Evolutionary conservation across 371 early-diverging fungal species (phyloP), one percentile per base, ranked within the genome.

Genomic region (Syncephalis plumigaleata): DNA sequence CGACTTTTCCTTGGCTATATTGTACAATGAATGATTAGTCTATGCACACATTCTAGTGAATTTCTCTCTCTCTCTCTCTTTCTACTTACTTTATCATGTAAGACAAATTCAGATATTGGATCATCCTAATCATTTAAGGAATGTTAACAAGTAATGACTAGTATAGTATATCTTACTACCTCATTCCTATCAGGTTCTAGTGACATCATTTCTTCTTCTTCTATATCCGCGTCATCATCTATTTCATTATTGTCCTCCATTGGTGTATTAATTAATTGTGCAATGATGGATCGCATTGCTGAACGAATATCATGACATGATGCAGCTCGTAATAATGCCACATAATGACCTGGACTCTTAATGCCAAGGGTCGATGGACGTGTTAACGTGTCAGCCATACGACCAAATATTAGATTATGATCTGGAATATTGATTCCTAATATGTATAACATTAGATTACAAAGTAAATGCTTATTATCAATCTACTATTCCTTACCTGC

Each of bases 301-400:
- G 57, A 42, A 38, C 72, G 71, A 21, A 80, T 45, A 27, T 63
- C 73, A 4, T 55, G 9, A 49, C 81, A 79, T 45, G 80, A 73
- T 46, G 73, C 70, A 0, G 84, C 74, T 39, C 76, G 75, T 8
- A 87, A 55, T 26, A 73, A 58, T 5, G 77, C 76, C 7, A 81
- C 81, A 37, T 66, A 65, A 45, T 73, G 59, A 2, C 53, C 47
- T 18, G 49, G 48, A 5, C 46, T 42, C 26, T 51, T 42, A 31
- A 31, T 31, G 11, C 31, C 31, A 4, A 31, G 11, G 4, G 31
- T 31, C 4, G 31, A 31, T 31, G 31, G 31, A 7, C 4, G 7
- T 0, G 54, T 40, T 0, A 66, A 36, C 2, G 48, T 57, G 36
- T 26, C 39, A 1, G 61, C 54, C 20, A 67, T 42, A 47, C 58